Base-by-base conservation (phyloP, 208 protist species). In the Crithidia brevicula region DNA sequence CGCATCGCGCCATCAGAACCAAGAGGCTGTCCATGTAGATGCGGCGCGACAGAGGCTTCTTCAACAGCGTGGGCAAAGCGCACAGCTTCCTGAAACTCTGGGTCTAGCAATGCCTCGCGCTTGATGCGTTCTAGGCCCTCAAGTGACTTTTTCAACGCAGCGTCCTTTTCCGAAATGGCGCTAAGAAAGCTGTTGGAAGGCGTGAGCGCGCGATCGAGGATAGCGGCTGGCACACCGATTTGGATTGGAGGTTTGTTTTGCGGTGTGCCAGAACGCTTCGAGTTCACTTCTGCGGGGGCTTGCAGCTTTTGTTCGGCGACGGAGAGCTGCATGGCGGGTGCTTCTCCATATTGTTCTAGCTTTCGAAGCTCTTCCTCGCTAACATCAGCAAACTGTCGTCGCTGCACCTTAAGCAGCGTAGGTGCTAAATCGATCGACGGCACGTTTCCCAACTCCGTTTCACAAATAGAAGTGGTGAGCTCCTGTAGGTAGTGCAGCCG, bases 71-170 rank as follows among this genome's bases (percentile, higher is more conserved):
- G 83, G 2, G 85, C 84, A 16, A 83, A 67, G 28, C 75, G 63
- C 40, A 93, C 71, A 11, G 86, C 90, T 20, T 78, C 81, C 59
- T 95, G 90, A 71, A 95, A 95, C 7, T 78, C 49, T 2, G 80
- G 79, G 53, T 93, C 90, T 16, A 95, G 68, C 20, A 95, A 62
- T 1, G 87, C 54, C 27, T 72, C 75, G 8, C 90, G 86, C 46
- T 92, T 92, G 49, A 95, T 90, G 13, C 83, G 76, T 50, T 95
- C 86, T 57, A 95, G 59, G 0, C 30, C 76, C 31, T 86, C 81
- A 27, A 95, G 53, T 0, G 82, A 87, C 15, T 71, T 60, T 10
- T 74, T 69, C 33, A 92, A 31, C 11, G 45, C 50, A 1, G 54
- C 64, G 61, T 93, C 90, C 18, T 71, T 65, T 18, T 73, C 47